phyloP scores from a whole-genome alignment of 225 moss, liverwort and hornwort species.

The Pseudoscleropodium purum region DNA sequence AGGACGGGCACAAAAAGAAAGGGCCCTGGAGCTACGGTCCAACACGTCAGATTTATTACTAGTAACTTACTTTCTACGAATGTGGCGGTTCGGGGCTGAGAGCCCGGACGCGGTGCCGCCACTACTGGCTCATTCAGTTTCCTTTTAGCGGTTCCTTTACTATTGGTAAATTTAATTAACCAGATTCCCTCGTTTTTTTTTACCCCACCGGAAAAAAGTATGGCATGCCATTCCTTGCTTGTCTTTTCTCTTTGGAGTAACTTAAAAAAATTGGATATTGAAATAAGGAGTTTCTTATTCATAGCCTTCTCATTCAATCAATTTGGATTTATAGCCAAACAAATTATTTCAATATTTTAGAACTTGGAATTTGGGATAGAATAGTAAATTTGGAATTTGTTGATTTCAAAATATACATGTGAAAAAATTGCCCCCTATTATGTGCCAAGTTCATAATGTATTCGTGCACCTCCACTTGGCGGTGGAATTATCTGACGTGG shows the following conservation, averaged over 20 bases:
- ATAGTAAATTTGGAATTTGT: neutral
- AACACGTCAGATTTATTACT: neutral
- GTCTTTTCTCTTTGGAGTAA: neutral
- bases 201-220: neutral
- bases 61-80: neutral
- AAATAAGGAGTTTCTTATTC: neutral
- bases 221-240: neutral
- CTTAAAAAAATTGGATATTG: neutral
- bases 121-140: neutral
- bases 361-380: neutral
- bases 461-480: neutral
- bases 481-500: neutral
- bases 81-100: neutral
- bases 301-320: too few relatives aligned
- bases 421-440: too few relatives aligned
- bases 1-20: neutral
- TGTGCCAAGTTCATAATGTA: too few relatives aligned
- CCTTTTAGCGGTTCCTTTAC: neutral
- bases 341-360: neutral
- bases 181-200: neutral
- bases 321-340: neutral
- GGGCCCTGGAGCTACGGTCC: neutral
- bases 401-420: neutral
- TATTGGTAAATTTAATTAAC: neutral
- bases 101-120: neutral